Conservation (phyloP, 441 rosid species). For the Cnidoscolus chayamansa region DNA sequence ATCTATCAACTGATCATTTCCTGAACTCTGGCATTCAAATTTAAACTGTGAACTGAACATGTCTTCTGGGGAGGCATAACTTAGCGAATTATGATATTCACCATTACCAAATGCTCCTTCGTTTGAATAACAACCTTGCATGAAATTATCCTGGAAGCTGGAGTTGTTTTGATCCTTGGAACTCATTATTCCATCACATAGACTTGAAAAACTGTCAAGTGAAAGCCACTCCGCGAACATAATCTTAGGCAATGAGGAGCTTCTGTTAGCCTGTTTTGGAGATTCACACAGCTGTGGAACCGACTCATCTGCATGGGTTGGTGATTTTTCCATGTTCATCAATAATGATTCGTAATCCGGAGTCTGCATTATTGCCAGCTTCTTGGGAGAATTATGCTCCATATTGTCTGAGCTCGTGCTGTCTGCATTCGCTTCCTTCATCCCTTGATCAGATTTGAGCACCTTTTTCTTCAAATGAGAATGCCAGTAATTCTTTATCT, state of each 20-base stretch:
- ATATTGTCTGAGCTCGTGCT: slow-evolving; percentile 16
- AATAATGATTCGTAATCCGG: slow-evolving; percentile 28
- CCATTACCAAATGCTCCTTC: slow-evolving; percentile 24
- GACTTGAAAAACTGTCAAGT: slow-evolving; percentile 31
- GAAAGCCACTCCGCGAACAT: slow-evolving; percentile 80
- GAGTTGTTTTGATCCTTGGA: slow-evolving; percentile 20
- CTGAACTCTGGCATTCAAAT: slow-evolving; percentile 44
- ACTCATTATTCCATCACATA: slow-evolving; percentile 14
- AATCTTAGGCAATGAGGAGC: slow-evolving; percentile 44
- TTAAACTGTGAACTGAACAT: slow-evolving; percentile 43
- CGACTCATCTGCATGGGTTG: slow-evolving; percentile 21
- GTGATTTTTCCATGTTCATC: slow-evolving; percentile 24
- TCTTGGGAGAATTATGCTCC: too few relatives aligned
- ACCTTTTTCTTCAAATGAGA: slow-evolving; percentile 67
- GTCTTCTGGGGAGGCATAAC: slow-evolving; percentile 30
- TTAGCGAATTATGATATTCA: slow-evolving; percentile 29
- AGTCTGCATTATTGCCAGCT: slow-evolving; percentile 21
- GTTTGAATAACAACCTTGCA: slow-evolving; percentile 24
- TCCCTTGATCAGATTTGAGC: slow-evolving; percentile 31
- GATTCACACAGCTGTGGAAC: slow-evolving; percentile 26
- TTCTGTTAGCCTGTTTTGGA: slow-evolving; percentile 16
- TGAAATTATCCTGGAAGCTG: slow-evolving; percentile 30
- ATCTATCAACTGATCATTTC: slow-evolving; percentile 30
- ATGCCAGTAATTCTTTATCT: slow-evolving; percentile 90
- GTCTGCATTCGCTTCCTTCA: slow-evolving; percentile 18